Conservation (phyloP, 73 alveolate species). For the Tetrahymena elliotti region DNA sequence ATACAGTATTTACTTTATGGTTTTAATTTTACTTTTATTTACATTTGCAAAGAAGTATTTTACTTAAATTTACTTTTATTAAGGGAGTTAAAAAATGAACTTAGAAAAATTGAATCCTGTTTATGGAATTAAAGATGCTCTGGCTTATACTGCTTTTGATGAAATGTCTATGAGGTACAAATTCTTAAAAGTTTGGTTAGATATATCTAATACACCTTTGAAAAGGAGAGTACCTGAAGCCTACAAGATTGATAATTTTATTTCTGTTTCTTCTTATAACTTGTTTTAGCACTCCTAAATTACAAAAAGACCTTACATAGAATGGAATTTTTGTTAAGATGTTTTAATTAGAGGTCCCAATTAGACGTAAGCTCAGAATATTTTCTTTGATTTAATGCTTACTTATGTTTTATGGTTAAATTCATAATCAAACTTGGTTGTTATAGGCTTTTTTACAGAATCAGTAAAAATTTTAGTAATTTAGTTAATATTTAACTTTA, state of each 20-base stretch:
- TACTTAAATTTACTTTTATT: too few relatives aligned
- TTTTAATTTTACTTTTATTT: too few relatives aligned
- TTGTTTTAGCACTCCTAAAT: constrained; percentile 27
- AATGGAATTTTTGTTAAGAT: constrained; percentile 31
- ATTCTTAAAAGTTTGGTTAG: neutral
- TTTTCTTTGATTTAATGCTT: constrained; percentile 16
- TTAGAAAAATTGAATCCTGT: constrained; percentile 17
- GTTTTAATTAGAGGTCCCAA: constrained; percentile 21
- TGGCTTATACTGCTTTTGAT: constrained; percentile 32
- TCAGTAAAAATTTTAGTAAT: neutral
- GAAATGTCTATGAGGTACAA: constrained; percentile 24
- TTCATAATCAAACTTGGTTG: constrained; percentile 2
- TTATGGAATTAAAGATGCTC: constrained; percentile 12
- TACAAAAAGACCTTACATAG: constrained; percentile 34
- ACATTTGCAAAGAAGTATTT: too few relatives aligned
- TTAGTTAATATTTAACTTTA: too few relatives aligned
- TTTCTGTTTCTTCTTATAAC: constrained; percentile 8
- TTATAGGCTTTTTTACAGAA: constrained; percentile 32
- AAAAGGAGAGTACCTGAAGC: constrained; percentile 21
- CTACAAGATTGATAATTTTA: constrained; percentile 7
- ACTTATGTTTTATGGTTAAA: constrained; percentile 33
- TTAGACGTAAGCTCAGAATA: constrained; percentile 23
- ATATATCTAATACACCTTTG: constrained; percentile 11
- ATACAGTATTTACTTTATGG: too few relatives aligned
- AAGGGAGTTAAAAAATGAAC: constrained; percentile 15